phyloP scores from a whole-genome alignment of 805 yeast species.

The Trichomonascus vanleenenianus region DNA sequence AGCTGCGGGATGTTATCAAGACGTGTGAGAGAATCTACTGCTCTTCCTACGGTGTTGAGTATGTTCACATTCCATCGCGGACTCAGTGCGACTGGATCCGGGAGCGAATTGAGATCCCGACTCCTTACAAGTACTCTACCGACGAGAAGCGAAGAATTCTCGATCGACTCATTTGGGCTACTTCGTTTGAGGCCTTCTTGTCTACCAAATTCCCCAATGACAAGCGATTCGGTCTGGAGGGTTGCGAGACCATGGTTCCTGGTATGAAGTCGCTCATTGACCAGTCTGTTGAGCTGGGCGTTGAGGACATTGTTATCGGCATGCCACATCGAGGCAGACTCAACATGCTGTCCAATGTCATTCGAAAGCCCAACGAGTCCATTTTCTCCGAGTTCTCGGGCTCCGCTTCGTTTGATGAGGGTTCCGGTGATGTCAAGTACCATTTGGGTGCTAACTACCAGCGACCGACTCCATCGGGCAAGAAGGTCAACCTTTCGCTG shows the following conservation, averaged over 20 bases:
- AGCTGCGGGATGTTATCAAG: constrained; percentile 68
- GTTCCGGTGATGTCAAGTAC: constrained; percentile 98
- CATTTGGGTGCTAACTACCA: constrained; percentile 99
- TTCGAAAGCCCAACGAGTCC: constrained; percentile 96
- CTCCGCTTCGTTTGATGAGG: constrained; percentile 83
- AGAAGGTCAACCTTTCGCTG: constrained; percentile 85
- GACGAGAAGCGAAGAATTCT: constrained; percentile 95
- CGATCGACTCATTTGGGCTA: constrained; percentile 95
- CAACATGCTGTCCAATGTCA: constrained; percentile 95
- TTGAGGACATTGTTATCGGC: constrained; percentile 94
- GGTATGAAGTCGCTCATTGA: constrained; percentile 96
- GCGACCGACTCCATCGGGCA: constrained; percentile 98
- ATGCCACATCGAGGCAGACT: constrained; percentile 99
- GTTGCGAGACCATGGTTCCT: constrained; percentile 94
- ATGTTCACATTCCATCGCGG: constrained; percentile 93
- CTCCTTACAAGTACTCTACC: constrained; percentile 69
- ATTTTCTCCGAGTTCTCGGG: constrained; percentile 96
- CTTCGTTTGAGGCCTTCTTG: constrained; percentile 86
- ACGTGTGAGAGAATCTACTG: constrained; percentile 82
- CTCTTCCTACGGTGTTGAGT: constrained; percentile 85
- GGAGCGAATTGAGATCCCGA: constrained; percentile 89
- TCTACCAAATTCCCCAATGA: constrained; percentile 96
- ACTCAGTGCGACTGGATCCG: constrained; percentile 98
- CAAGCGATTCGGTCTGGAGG: constrained; percentile 97
- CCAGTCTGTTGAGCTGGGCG: constrained; percentile 75